phyloP scores from a whole-genome alignment of 2,329 filamentous ascomycete species.

The Scytalidium lignicola region DNA sequence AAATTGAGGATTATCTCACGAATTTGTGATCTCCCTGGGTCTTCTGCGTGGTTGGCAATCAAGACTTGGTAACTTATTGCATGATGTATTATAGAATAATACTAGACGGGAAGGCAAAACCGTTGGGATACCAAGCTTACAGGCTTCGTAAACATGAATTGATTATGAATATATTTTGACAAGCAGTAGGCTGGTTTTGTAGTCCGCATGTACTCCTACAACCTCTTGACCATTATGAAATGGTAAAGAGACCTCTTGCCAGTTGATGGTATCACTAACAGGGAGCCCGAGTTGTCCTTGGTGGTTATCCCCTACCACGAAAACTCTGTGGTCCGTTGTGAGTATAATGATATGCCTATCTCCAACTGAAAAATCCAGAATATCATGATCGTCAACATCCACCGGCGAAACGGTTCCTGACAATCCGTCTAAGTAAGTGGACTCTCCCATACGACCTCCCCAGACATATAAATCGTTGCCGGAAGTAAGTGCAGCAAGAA shows the following conservation, averaged over 20 bases:
- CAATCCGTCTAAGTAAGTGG: conserved; percentile 12
- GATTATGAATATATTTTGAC: conserved; percentile 7
- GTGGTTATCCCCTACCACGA: conserved; percentile 49
- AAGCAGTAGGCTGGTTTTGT: conserved; percentile 27
- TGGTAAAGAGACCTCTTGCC: conserved; percentile 19
- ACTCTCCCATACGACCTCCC: conserved; percentile 37
- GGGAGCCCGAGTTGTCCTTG: conserved; percentile 55
- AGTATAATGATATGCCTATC: conserved; percentile 54
- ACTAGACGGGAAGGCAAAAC: conserved; percentile 25
- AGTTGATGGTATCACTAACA: conserved; percentile 11
- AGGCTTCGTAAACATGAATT: not conserved
- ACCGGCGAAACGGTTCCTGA: conserved; percentile 16
- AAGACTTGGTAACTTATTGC: conserved; percentile 4
- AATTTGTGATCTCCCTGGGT: conserved; percentile 61
- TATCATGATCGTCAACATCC: conserved; percentile 40
- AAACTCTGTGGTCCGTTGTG: conserved; percentile 43
- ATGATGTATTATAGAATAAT: conserved; percentile 32
- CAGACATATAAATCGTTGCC: conserved; percentile 57
- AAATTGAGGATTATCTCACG: conserved; percentile 99
- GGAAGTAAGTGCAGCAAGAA: conserved; percentile 51
- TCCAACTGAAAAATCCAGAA: conserved; percentile 54
- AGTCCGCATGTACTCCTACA: conserved; percentile 22
- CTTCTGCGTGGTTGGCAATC: conserved; percentile 5
- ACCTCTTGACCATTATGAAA: conserved; percentile 17
- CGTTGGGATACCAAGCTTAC: conserved; percentile 22